Evolutionary conservation across 73 alveolate species (phyloP), one percentile per base, ranked within the genome.

Genomic region (Paramecium pentaurelia): DNA sequence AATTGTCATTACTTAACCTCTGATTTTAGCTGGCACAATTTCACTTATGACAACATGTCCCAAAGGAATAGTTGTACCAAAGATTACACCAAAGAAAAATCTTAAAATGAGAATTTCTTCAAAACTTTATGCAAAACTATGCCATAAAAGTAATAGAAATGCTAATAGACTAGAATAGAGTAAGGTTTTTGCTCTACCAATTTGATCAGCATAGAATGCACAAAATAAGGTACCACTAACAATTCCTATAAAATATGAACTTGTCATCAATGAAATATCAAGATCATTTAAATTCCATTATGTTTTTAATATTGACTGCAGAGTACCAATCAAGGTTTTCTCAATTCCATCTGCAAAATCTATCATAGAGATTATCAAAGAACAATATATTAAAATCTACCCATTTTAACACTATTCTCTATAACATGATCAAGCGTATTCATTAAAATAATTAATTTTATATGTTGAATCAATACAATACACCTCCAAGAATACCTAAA

Each of bases 291-390:
- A 47, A 20, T 80, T 27, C 91, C 91, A 80, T 80, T 80, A 12
- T 3, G 7, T 8, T 42, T 42, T 28, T 0, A 80, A 10, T 5
- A 80, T 28, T 4, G 77, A 45, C 16, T 32, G 8, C 1, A 80
- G 73, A 20, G 75, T 80, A 1, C 77, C 77, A 45, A 80, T 47
- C 6, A 80, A 22, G 8, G 71, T 45, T 47, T 80, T 80, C 58
- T 80, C 91, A 11, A 80, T 80, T 49, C 91, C 91, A 27, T 45
- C 91, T 14, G 77, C 71, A 80, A 80, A 80, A 80, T 80, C 91
- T 0, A 80, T 80, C 73, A 80, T 14, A 25, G 91, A 80, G 2
- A 80, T 64, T 1, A 80, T 49, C 22, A 27, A 28, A 45, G 58
- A 8, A 64, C 20, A 4, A 54, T 54, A 18, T n/a, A n/a, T 18